These are phyloP conservation scores for Xylaria palmicola DNA, from an alignment of 495 filamentous ascomycete species.

Conservation along the genomic window DNA sequence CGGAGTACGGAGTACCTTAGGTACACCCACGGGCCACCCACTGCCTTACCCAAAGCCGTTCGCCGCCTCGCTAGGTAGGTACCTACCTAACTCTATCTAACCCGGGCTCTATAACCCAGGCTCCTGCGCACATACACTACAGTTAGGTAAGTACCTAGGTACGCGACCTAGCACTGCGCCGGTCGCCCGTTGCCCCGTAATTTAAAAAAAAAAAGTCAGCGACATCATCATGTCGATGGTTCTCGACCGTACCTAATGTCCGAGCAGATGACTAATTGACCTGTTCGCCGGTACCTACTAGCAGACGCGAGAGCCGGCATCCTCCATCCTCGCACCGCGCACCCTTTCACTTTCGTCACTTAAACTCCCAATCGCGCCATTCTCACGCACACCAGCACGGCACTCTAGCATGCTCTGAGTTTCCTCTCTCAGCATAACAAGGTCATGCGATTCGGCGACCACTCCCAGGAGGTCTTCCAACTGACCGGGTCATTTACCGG, in stretches of 20 bases:
- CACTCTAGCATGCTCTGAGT: conserved; percentile 30
- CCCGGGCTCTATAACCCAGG: too few species aligned
- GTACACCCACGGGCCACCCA: too few species aligned
- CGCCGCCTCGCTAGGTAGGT: not conserved
- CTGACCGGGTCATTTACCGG: conserved; percentile 55
- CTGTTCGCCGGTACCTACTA: not conserved
- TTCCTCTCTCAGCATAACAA: conserved; percentile 20
- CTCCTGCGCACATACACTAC: too few species aligned
- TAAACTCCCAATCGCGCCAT: conserved; percentile 28
- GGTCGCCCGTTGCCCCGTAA: conserved; percentile 6
- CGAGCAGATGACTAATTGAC: conserved; percentile 15
- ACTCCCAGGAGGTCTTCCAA: conserved; percentile 45
- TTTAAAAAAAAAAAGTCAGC: conserved; percentile 12
- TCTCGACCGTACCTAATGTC: not conserved
- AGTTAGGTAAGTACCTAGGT: too few species aligned
- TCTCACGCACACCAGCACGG: not conserved
- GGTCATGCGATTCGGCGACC: conserved; percentile 34
- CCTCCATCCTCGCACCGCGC: not conserved
- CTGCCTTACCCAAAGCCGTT: not conserved
- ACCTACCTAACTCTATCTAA: too few species aligned
- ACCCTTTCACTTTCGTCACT: conserved; percentile 27
- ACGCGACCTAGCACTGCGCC: too few species aligned
- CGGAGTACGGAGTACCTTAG: too few species aligned
- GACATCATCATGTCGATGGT: conserved; percentile 19
- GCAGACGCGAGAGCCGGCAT: too few species aligned